A percentile compares a stretch with the other conserved stretches of the same genome.
phyloP scores from a whole-genome alignment of 2,329 filamentous ascomycete genomes.

The Chalaropsis thielavioides region DNA sequence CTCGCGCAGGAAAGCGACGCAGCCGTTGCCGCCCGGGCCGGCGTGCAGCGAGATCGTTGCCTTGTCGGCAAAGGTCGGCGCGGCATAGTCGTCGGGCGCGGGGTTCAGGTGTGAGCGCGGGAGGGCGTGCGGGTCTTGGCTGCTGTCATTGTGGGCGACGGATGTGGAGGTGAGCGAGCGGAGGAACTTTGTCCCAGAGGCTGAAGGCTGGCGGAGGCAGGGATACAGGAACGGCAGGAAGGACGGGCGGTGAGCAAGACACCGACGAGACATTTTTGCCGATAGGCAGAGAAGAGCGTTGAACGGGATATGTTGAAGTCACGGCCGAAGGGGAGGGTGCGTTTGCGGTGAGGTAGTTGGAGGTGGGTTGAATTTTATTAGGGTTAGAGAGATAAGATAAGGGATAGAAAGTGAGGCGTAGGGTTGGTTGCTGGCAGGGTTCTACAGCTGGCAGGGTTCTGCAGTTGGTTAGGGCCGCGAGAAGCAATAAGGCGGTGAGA shows the following conservation, averaged over 20 bases:
- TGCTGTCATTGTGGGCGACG: conserved; percentile 19
- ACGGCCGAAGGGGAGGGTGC: too few relatives aligned
- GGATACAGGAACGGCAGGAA: conserved; percentile 39
- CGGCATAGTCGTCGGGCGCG: conserved; percentile 66
- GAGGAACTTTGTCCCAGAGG: background rate
- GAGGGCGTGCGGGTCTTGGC: conserved; percentile 28
- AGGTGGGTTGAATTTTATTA: background rate
- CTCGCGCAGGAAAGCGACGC: conserved; percentile 85
- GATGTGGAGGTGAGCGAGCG: conserved; percentile 15
- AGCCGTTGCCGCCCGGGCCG: conserved; percentile 76
- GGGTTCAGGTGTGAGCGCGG: conserved; percentile 56
- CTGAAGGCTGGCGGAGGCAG: conserved; percentile 24
- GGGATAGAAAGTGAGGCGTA: background rate
- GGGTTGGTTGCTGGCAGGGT: too few relatives aligned
- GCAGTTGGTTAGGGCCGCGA: too few relatives aligned
- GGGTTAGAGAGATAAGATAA: background rate
- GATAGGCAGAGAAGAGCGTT: conserved; percentile 10
- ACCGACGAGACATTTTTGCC: conserved; percentile 30
- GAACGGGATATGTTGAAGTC: background rate
- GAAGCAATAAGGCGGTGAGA: too few relatives aligned
- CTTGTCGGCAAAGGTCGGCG: conserved; percentile 74
- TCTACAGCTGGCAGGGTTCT: too few relatives aligned
- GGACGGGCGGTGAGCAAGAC: conserved; percentile 26
- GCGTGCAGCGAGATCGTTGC: conserved; percentile 64
- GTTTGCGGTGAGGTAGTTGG: too few relatives aligned